Conservation (phyloP, 495 filamentous ascomycete genomes). For the Tetracladium marchalianum region DNA sequence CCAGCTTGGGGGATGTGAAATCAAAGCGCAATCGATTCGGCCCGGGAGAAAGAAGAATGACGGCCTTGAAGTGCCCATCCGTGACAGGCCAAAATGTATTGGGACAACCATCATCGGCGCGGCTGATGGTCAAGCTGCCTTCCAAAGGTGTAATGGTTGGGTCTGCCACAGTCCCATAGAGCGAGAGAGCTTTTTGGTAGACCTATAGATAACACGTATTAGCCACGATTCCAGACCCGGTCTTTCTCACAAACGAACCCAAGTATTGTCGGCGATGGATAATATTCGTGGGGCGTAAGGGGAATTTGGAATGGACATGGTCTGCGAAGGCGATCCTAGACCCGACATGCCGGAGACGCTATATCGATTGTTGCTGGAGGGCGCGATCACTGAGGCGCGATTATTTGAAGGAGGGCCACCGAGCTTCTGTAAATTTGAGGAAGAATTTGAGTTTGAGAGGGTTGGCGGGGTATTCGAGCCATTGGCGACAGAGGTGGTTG, state of each 20-base stretch:
- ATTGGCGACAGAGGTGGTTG: constrained; percentile 43
- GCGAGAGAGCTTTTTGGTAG: constrained; percentile 77
- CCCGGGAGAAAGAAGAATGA: constrained; percentile 79
- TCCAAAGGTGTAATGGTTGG: constrained; percentile 55
- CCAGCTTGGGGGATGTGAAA: constrained; percentile 72
- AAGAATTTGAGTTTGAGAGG: constrained; percentile 29
- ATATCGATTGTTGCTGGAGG: constrained; percentile 34
- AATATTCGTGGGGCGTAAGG: constrained; percentile 68
- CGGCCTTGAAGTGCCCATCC: constrained; percentile 79
- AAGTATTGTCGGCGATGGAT: constrained; percentile 69
- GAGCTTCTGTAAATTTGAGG: constrained; percentile 42
- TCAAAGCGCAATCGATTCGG: constrained; percentile 80
- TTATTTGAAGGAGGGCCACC: constrained; percentile 34
- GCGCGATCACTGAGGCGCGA: constrained; percentile 30
- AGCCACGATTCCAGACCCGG: constrained; percentile 5
- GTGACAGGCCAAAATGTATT: constrained; percentile 73
- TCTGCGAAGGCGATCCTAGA: constrained; percentile 43
- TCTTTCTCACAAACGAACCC: constrained; percentile 46
- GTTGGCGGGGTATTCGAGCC: constrained; percentile 39
- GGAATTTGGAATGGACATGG: constrained; percentile 49
- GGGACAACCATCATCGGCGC: constrained; percentile 78
- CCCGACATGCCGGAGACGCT: constrained; percentile 45
- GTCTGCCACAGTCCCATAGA: constrained; percentile 73
- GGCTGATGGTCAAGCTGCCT: constrained; percentile 67
- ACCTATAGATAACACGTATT: constrained; percentile 40